Conservation (phyloP, 2,329 filamentous ascomycete genomes). For the Aurifilum marmelostoma region DNA sequence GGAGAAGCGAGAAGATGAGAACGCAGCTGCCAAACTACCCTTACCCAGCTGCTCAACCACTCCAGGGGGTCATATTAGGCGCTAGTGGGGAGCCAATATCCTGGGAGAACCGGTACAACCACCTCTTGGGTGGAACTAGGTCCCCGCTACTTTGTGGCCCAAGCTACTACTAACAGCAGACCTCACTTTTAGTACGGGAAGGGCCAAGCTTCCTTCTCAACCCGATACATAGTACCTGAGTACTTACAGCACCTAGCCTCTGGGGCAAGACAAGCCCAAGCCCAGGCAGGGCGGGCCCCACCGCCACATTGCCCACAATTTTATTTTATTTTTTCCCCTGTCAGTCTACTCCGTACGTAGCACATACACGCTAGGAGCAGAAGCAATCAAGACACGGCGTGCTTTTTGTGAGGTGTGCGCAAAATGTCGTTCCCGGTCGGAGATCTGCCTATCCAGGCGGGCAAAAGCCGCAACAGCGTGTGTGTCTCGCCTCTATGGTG, state of each 20-base stretch:
- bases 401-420: not conserved
- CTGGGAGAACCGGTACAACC: constrained; percentile 27
- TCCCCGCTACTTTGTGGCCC: not conserved
- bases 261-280: constrained; percentile 1
- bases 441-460: not conserved
- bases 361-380: not conserved
- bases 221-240: not conserved
- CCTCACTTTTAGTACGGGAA: not conserved
- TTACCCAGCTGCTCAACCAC: constrained; percentile 29
- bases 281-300: constrained; percentile 9
- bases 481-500: not conserved
- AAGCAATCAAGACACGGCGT: not conserved
- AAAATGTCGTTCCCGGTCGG: not conserved
- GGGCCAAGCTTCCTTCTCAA: not conserved
- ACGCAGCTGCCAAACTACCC: constrained; percentile 30
- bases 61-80: constrained; percentile 17
- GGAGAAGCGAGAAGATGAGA: constrained; percentile 29
- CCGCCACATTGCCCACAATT: constrained; percentile 12
- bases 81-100: constrained; percentile 29
- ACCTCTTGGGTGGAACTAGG: not conserved
- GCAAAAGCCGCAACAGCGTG: not conserved
- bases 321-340: not conserved
- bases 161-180: not conserved
- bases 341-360: not conserved
- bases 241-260: constrained; percentile 1